A percentile compares a stretch with the other conserved stretches of the same genome.
Evolutionary conservation across 2,329 filamentous ascomycete genomes (phyloP).

Genomic region (Orbilia blumenaviensis): DNA sequence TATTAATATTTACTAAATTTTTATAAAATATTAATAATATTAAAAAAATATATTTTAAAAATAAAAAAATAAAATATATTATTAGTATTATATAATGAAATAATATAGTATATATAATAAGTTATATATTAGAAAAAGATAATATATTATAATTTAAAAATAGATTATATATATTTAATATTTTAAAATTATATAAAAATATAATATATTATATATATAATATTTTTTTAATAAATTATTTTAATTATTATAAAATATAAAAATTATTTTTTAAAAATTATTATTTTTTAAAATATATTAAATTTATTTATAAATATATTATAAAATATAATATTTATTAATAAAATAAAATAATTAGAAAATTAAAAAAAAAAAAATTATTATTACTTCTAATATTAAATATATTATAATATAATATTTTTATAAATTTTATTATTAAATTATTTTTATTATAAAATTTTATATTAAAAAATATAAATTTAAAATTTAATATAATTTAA

Average conservation of each 20-base stretch:
- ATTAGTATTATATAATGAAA: background rate
- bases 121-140: background rate
- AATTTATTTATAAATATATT: background rate
- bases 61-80: background rate
- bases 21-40: background rate
- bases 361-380: background rate
- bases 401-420: background rate
- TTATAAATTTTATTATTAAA: background rate
- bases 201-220: background rate
- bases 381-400: background rate
- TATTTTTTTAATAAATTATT: background rate
- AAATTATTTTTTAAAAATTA: background rate
- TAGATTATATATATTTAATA: background rate
- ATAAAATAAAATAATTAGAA: background rate
- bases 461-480: constrained; percentile 3
- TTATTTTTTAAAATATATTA: constrained; percentile 6
- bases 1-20: background rate
- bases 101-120: background rate
- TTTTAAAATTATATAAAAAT: background rate
- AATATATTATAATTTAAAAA: background rate
- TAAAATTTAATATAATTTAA: constrained; percentile 3
- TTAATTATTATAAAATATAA: background rate
- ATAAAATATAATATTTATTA: background rate
- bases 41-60: background rate
- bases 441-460: background rate